Base-by-base conservation (phyloP, 2,329 filamentous ascomycete genomes). In the Aspergillus pseudoglaucus region DNA sequence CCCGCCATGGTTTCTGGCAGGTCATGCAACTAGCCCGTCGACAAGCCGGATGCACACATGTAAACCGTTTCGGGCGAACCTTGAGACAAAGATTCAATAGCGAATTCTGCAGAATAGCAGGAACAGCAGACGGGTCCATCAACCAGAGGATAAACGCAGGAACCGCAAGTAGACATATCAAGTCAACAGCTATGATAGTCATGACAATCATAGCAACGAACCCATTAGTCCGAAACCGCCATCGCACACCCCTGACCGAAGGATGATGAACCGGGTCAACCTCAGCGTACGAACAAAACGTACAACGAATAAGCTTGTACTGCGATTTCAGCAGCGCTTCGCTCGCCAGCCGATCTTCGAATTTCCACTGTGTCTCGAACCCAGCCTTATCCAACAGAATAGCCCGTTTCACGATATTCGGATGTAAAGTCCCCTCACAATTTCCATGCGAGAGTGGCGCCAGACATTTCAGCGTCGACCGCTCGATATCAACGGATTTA, bases 251-350 rank as follows among this genome's bases (percentile, higher is more conserved):
- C 45, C 69, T 68, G 41, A 69, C 69, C 9, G 54, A 68, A 35
- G 82, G 83, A 18, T 84, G 73, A 62, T 87, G 88, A 15, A 86
- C 72, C 47, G 88, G 84, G 66, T 96, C 89, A 22, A 90, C 77
- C 72, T 97, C 93, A 27, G 89, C 89, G 62, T 97, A 98, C 55
- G 78, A 78, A 74, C 91, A 98, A 63, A 94, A 96, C 0, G 90
- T 90, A 60, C 93, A 97, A 35, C 84, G 83, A 42, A 93, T 77
- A 1, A 97, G 78, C 3, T 87, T 84, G 6, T 95, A 70, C 18
- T 82, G 79, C 20, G 85, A 87, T 47, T 85, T 83, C 22, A 87
- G 69, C 1, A 98, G 77, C 17, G 77, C 82, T 57, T 95, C 87
- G 49, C 86, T 84, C 3, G 87, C 84, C 20, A 94, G 76, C 25